Percentiles rank a stretch among this genome's conserved stretches.
Conservation (phyloP, 164 flowering plant genomes). For the Annona squamosa region DNA sequence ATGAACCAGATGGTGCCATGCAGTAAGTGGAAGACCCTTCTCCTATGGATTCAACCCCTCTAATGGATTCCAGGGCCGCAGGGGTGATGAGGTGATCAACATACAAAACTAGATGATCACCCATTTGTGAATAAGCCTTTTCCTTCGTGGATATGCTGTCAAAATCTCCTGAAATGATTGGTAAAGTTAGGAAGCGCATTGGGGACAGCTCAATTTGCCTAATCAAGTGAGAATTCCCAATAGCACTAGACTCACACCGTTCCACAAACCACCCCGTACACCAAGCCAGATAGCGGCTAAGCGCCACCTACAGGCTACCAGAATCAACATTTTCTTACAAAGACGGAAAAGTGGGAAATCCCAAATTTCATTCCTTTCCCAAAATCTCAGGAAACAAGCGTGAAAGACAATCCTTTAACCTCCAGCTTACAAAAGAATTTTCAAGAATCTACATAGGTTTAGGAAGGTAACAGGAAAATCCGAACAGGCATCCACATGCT, state of each 20-base stretch:
- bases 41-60: slow-evolving; percentile 28
- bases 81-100: slow-evolving; percentile 43
- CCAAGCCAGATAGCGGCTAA: background rate
- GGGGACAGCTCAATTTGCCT: background rate
- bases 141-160: background rate
- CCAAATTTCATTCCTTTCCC: too few relatives aligned
- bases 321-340: too few relatives aligned
- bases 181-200: background rate
- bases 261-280: background rate
- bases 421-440: too few relatives aligned
- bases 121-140: slow-evolving; percentile 20
- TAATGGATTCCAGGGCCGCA: slow-evolving; percentile 27
- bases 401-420: too few relatives aligned
- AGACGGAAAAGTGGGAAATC: too few relatives aligned
- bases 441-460: too few relatives aligned
- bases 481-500: too few relatives aligned
- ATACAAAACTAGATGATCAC: slow-evolving; percentile 48
- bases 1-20: slow-evolving; percentile 11
- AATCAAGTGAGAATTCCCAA: background rate
- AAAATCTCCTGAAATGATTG: background rate
- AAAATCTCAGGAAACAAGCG: too few relatives aligned
- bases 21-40: slow-evolving; percentile 21
- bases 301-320: too few relatives aligned
- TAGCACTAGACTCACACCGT: background rate
- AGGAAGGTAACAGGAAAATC: too few relatives aligned